phyloP scores from a whole-genome alignment of 352 stramenopile species.

The Peronospora belbahrii region DNA sequence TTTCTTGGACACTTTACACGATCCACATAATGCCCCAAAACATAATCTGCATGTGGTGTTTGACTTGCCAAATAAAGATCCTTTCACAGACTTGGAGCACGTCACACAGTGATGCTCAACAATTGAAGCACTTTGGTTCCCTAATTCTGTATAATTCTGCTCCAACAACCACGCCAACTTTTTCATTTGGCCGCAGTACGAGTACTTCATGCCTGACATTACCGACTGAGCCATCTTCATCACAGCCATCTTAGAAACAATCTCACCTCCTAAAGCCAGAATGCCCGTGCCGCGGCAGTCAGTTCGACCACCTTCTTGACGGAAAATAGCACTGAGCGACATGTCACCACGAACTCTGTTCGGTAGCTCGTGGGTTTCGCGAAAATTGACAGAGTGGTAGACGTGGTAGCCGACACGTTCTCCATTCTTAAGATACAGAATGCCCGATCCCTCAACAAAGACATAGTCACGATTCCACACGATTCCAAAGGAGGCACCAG shows the following conservation, averaged over 20 bases:
- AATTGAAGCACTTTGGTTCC: too few species aligned
- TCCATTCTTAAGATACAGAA: slow-evolving; percentile 15
- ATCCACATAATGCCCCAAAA: background rate
- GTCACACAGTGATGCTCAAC: background rate
- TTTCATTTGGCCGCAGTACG: background rate
- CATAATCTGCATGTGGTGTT: background rate
- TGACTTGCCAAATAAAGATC: background rate
- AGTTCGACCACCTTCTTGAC: background rate
- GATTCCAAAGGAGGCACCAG: too few species aligned
- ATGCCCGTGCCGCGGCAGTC: background rate
- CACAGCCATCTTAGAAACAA: too few species aligned
- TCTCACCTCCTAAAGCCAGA: background rate
- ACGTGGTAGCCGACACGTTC: slow-evolving; percentile 42
- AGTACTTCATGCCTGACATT: too few species aligned
- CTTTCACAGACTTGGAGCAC: background rate
- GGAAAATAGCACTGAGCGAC: background rate
- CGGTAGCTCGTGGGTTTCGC: background rate
- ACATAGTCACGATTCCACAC: slow-evolving; percentile 13
- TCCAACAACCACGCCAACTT: background rate
- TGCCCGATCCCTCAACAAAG: slow-evolving; percentile 34
- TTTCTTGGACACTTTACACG: background rate
- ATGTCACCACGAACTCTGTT: background rate
- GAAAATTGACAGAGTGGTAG: slow-evolving; percentile 34
- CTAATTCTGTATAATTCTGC: too few species aligned
- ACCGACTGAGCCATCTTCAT: too few species aligned